Evolutionary conservation across 176 grass and related monocot species (phyloP), one percentile per base, ranked within the genome.

Genomic region (Pontederia crassipes): DNA sequence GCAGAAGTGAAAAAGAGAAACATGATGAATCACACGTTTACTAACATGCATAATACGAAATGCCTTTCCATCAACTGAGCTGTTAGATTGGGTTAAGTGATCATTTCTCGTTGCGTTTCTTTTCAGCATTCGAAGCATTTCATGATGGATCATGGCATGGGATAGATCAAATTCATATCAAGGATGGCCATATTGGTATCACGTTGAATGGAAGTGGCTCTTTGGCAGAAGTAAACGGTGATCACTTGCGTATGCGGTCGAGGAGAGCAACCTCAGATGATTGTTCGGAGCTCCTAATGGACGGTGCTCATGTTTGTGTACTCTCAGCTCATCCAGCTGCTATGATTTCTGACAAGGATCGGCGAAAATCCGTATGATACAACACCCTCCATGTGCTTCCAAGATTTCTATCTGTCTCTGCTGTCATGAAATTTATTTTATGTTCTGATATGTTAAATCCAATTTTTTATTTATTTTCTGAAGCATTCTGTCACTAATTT

Each of bases 91-190:
- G 32, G 32, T 3, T 40, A 40, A 40, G 32, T 40, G 32, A 40
- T 40, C 32, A 40, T 4, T 40, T 40, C 20, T 40, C 32, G 2
- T 40, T 40, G 32, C 2, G 32, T 7, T 40, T 40, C 32, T 28
- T 72, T 79, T 57, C 75, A 96, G 91, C 86, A 27, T 96, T 96
- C 48, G 86, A 96, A 62, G 80, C 75, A 52, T 79, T 90, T 73
- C 66, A 84, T 62, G 45, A 74, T 26, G 91, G 91, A 9, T 87
- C 83, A 11, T 90, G 91, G 91, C 91, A 90, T 75, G 86, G 72
- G 58, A 72, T 76, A 50, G 68, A 80, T 76, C 69, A 69, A 64
- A 70, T 96, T 68, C 77, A 61, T 65, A 82, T 96, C 85, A 76
- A 77, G 73, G 63, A 74, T 54, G 86, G 91, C 6, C 20, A 58